Base-by-base conservation (phyloP, 192 early-diverging fungal genomes). In the Jimgerdemannia flammicorona region DNA sequence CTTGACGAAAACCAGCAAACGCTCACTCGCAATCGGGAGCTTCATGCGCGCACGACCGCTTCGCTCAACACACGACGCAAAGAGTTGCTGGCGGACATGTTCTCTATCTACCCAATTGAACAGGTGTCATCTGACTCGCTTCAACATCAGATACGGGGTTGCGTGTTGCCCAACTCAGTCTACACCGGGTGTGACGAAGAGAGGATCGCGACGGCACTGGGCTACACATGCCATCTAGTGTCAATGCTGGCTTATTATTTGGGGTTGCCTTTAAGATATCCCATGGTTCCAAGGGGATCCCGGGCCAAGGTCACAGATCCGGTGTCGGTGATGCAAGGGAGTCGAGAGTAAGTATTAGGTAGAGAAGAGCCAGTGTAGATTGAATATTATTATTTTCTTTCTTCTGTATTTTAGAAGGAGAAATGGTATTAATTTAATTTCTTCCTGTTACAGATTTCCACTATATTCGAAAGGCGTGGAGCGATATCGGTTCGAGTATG, bases 231-330 rank as follows among this genome's bases (percentile, higher is more conserved):
- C 63, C 94, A 95, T 74, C 78, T 93, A 6, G 85, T 93, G 3
- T 77, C 74, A 44, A 87, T 93, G 84, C 66, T 95, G 11, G 91
- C 94, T 0, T 88, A 84, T 75, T 94, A 93, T 70, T 80, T 95
- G 18, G 84, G 81, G 3, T 75, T 95, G 39, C 90, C 91, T 0
- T 71, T 95, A 18, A 77, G 91, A 74, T 95, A 95, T 78, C 93
- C 92, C 6, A 88, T 95, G 11, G 87, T 76, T 29, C 85, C 89
- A 3, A 95, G 91, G 91, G 91, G 91, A 7, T 95, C 93, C 0
- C 83, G 90, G 17, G 91, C 93, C 18, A 84, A 82, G 43, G 86
- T 95, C 54, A 44, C 70, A 4, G 89, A 90, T 74, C 81, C 83
- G 20, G 74, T 87, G 39, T 82, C 82, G 6, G 41, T 83, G 3